Percentiles rank a stretch among this genome's conserved stretches.
These are phyloP conservation scores for Penicillium subrubescens DNA, from an alignment of 495 filamentous ascomycete species.

Conservation along the genomic window DNA sequence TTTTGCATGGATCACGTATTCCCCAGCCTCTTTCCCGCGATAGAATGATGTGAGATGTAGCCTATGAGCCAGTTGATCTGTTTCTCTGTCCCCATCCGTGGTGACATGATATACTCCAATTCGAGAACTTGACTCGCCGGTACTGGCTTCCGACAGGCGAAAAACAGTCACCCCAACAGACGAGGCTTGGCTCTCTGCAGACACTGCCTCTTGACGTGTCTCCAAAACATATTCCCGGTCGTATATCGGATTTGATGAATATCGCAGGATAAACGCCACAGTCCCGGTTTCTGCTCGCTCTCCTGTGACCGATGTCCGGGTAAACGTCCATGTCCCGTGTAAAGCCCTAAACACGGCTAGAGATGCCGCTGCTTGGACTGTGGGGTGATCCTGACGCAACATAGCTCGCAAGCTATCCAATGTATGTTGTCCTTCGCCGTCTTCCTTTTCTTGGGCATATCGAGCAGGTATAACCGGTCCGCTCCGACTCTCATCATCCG, in stretches of 20 bases:
- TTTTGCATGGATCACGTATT: constrained; percentile 18
- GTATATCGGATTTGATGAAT: constrained; percentile 21
- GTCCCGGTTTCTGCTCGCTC: constrained; percentile 41
- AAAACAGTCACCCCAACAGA: constrained; percentile 13
- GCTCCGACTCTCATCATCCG: constrained; percentile 3
- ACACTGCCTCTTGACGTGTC: background rate
- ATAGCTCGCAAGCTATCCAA: constrained; percentile 25
- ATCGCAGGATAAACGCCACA: constrained; percentile 64
- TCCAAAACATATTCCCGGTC: constrained; percentile 39
- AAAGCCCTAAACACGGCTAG: constrained; percentile 69
- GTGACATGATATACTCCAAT: constrained; percentile 18
- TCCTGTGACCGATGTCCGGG: constrained; percentile 42
- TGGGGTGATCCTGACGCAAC: constrained; percentile 8
- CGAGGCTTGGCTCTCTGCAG: background rate
- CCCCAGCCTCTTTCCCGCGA: constrained; percentile 10
- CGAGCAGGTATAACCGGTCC: constrained; percentile 43
- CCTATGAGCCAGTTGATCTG: background rate
- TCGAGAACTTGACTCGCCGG: background rate
- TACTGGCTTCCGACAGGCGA: constrained; percentile 15
- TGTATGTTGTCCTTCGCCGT: constrained; percentile 11
- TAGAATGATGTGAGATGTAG: constrained; percentile 12
- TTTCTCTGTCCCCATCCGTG: background rate
- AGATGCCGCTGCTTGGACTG: constrained; percentile 18
- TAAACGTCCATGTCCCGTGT: constrained; percentile 70
- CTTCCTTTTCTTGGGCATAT: constrained; percentile 22